Conservation (phyloP, 306 rosid genomes). For the Chamaecrista fasciculata region DNA sequence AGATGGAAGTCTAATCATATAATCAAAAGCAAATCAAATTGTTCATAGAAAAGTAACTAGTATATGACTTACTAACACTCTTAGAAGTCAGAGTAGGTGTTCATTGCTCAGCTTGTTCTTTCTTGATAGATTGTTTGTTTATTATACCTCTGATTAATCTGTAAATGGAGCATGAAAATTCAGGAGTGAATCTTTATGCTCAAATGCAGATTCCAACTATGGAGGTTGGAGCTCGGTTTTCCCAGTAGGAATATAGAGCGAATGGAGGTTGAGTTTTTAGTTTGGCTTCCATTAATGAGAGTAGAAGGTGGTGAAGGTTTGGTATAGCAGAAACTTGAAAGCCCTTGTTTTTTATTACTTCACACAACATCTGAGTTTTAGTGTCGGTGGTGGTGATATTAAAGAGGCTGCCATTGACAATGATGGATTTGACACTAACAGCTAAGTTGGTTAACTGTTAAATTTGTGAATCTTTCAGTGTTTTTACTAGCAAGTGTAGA, state of each 20-base stretch:
- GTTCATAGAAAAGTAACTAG: slow-evolving; percentile 82
- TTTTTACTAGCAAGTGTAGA: slow-evolving; percentile 8
- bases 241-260: slow-evolving; percentile 82
- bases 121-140: slow-evolving; percentile 46
- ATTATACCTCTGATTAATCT: slow-evolving; percentile 69
- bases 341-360: slow-evolving; percentile 47
- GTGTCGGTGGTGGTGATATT: slow-evolving; percentile 50
- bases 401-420: slow-evolving; percentile 47
- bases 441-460: slow-evolving; percentile 26
- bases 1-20: slow-evolving; percentile 67
- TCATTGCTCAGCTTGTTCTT: slow-evolving; percentile 46
- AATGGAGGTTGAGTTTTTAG: slow-evolving; percentile 79
- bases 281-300: slow-evolving; percentile 65
- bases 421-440: slow-evolving; percentile 48
- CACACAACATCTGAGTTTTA: slow-evolving; percentile 30
- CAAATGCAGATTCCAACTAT: slow-evolving; percentile 84
- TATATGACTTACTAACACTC: slow-evolving; percentile 61
- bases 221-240: slow-evolving; percentile 92
- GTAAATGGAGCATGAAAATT: slow-evolving; percentile 94
- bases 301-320: slow-evolving; percentile 55
- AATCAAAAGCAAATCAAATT: slow-evolving; percentile 62
- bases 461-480: slow-evolving; percentile 24
- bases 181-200: slow-evolving; percentile 81
- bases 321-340: slow-evolving; percentile 45
- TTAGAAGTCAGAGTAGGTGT: slow-evolving; percentile 57